Evolutionary conservation across 2,329 filamentous ascomycete genomes (phyloP).

Genomic region (Ophiocordyceps camponoti-leonardi): DNA sequence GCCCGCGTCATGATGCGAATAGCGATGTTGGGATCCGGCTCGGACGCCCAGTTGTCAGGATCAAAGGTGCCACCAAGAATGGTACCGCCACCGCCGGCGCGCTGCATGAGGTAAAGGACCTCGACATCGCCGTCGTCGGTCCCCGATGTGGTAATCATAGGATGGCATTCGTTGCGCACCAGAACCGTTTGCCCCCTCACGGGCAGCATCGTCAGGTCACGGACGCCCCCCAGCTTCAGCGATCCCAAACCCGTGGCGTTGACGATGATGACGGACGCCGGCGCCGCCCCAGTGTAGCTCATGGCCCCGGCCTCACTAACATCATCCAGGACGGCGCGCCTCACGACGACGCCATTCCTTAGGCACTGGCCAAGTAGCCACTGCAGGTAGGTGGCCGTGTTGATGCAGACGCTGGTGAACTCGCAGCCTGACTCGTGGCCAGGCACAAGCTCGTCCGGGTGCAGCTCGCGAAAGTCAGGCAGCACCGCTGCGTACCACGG

Average conservation of each 20-base stretch:
- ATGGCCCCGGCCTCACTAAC: constrained; percentile 46
- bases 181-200: constrained; percentile 71
- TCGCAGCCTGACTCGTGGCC: constrained; percentile 55
- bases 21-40: constrained; percentile 65
- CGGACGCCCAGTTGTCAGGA: constrained; percentile 60
- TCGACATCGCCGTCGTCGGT: constrained; percentile 60
- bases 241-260: constrained; percentile 76
- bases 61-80: constrained; percentile 77
- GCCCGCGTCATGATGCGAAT: constrained; percentile 70
- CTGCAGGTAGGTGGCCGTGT: constrained; percentile 72
- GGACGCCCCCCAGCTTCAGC: constrained; percentile 61
- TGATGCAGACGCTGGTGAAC: constrained; percentile 82
- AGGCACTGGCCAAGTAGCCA: constrained; percentile 73
- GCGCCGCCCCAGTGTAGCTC: constrained; percentile 35
- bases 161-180: constrained; percentile 58
- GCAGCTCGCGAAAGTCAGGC: constrained; percentile 50
- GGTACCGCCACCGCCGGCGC: constrained; percentile 65
- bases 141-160: constrained; percentile 55
- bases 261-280: constrained; percentile 43
- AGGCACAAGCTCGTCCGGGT: constrained; percentile 36
- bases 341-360: constrained; percentile 51
- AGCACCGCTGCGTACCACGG: constrained; percentile 62
- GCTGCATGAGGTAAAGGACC: constrained; percentile 64
- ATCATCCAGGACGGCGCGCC: constrained; percentile 47
- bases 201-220: constrained; percentile 56